Evolutionary conservation across 106 monocot species (phyloP), one percentile per base, ranked within the genome.

Genomic region (Dioscorea alata): DNA sequence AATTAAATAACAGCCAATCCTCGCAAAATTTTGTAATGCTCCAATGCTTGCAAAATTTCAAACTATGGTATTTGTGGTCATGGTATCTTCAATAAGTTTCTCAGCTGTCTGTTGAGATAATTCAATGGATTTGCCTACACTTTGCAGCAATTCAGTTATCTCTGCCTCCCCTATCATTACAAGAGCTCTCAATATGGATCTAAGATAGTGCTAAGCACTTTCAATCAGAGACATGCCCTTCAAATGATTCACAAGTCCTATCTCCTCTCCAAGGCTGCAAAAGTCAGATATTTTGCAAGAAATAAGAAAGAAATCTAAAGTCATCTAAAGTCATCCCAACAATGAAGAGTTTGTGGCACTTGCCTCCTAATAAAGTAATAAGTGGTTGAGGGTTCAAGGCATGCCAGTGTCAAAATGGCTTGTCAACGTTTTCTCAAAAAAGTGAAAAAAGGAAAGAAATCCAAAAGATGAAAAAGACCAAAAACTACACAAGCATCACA

Each of bases 221-320:
- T 59, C 31, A 12, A 80, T 80, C 14, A 91, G 65, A 54, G 86
- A 54, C 85, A 96, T 89, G 33, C 80, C 78, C 57, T 91, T 96
- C 75, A 96, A 61, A 73, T 96, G 84, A 16, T 96, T 91, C 23
- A 96, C 76, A 19, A 96, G 76, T 56, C 86, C 91, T 73, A 80
- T 50, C 76, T 96, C 95, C 79, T 96, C 95, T 28, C 95, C 91
- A 52, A 91, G 88, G 69, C 91, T 96, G 84, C 58, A 70, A 63
- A 14, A 28, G 52, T 18, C 18, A 72, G 4, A 62, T 15, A 75
- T 59, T 56, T 18, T 56, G 8, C 24, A 69, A 53, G 28, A 57
- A 31, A 33, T 10, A n/a, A 13, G 20, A 64, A 42, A 64, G 16
- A 33, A 14, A n/a, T 64, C 18, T 18, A 42, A 42, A 42, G n/a